Percentiles rank a stretch among this genome's conserved stretches.
Conservation (phyloP, 139 green algal species). For the Pleodorina starrii region DNA sequence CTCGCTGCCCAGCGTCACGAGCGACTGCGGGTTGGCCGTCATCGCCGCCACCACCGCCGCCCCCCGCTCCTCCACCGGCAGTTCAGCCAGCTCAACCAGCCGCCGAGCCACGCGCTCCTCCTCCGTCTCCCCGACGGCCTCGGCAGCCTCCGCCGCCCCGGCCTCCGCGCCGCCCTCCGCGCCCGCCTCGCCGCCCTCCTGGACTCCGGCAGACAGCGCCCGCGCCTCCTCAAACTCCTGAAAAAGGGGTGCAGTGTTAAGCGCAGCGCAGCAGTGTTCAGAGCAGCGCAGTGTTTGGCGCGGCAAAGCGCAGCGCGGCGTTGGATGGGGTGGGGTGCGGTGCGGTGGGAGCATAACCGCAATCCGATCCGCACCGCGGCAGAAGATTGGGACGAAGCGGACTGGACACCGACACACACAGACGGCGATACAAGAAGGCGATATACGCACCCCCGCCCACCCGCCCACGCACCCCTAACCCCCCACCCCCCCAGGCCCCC, state of each 20-base stretch:
- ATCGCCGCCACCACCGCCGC: not conserved
- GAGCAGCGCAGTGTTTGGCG: too few relatives aligned
- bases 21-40: not conserved
- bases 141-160: not conserved
- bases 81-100: not conserved
- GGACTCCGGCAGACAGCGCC: not conserved
- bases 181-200: not conserved
- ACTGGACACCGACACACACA: too few relatives aligned
- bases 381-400: too few relatives aligned
- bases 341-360: too few relatives aligned
- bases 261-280: too few relatives aligned
- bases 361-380: too few relatives aligned
- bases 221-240: conserved; percentile 12
- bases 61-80: not conserved
- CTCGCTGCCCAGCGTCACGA: conserved; percentile 10
- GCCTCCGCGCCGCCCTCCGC: not conserved
- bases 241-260: not conserved
- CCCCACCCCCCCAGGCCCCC: not conserved
- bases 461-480: too few relatives aligned
- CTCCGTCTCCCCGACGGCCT: not conserved
- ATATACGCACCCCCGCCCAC: too few relatives aligned
- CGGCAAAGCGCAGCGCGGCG: not conserved
- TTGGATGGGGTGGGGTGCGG: not conserved
- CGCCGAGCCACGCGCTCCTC: not conserved
- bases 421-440: too few relatives aligned